These are phyloP conservation scores for Rasamsonia emersonii DNA, from an alignment of 2,329 filamentous ascomycete genomes.

Conservation along the genomic window DNA sequence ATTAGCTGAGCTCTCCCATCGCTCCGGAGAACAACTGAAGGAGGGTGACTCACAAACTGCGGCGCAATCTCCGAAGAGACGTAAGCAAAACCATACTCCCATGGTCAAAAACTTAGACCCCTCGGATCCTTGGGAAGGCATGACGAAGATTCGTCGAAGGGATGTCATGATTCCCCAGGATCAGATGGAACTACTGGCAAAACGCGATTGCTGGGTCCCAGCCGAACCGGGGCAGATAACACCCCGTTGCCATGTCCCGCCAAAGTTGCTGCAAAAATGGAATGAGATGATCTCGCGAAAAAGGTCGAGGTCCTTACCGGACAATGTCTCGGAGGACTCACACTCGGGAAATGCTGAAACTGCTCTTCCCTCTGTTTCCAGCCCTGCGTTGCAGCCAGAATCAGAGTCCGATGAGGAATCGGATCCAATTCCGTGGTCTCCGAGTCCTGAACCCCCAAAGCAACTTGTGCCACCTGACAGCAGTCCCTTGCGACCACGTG, in stretches of 20 bases:
- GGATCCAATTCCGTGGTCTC: conserved; percentile 12
- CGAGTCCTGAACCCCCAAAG: conserved; percentile 5
- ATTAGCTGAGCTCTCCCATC: too few relatives aligned
- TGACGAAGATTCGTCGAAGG: conserved; percentile 30
- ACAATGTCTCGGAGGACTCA: conserved; percentile 3
- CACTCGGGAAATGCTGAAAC: background rate
- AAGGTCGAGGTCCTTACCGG: conserved; percentile 4
- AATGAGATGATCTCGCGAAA: conserved; percentile 19
- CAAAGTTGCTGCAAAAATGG: conserved; percentile 27
- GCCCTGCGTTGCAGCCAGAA: conserved; percentile 10
- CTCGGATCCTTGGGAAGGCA: conserved; percentile 21
- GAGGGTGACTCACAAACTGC: too few relatives aligned
- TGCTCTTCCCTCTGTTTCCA: conserved; percentile 5
- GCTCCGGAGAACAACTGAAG: too few relatives aligned
- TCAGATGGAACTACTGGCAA: conserved; percentile 43
- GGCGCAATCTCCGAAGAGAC: background rate
- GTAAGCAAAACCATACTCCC: background rate
- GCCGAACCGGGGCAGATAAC: conserved; percentile 18
- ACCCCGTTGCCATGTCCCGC: conserved; percentile 27
- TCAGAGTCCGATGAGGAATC: conserved; percentile 13
- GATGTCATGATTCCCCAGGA: conserved; percentile 41
- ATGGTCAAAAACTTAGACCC: conserved; percentile 1
- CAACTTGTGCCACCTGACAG: conserved; percentile 6
- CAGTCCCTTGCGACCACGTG: too few relatives aligned
- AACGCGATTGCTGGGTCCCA: conserved; percentile 33